These are phyloP conservation scores for Amanita pallidorosea DNA, from an alignment of 768 basidiomycete species.

Conservation along the genomic window DNA sequence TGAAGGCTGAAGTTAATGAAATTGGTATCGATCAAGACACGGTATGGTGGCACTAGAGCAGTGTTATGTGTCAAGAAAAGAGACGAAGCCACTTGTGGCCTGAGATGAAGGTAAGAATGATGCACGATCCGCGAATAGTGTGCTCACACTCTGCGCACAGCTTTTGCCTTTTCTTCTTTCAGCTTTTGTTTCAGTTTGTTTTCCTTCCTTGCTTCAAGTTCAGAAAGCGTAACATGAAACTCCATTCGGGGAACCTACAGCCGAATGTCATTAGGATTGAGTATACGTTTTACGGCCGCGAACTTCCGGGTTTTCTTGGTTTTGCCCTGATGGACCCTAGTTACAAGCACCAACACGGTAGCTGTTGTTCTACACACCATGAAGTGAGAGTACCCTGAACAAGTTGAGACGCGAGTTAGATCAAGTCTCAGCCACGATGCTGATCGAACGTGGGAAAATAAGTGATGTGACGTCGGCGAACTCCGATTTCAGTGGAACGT, in stretches of 20 bases:
- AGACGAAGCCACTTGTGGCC: constrained; percentile 81
- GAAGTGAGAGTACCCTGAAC: background rate
- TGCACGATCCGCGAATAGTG: background rate
- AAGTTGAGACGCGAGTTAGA: too few relatives aligned
- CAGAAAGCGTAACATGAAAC: constrained; percentile 5
- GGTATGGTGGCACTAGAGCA: constrained; percentile 92
- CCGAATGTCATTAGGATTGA: constrained; percentile 89
- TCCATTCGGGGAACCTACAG: constrained; percentile 40
- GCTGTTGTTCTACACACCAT: background rate
- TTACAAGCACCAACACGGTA: background rate
- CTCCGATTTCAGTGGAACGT: too few relatives aligned
- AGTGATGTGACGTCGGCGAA: too few relatives aligned
- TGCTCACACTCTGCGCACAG: constrained; percentile 69
- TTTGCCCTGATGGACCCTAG: constrained; percentile 46
- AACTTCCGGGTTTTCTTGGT: constrained; percentile 95
- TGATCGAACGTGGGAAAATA: too few relatives aligned
- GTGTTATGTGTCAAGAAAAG: constrained; percentile 93
- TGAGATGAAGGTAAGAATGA: constrained; percentile 17
- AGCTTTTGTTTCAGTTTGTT: constrained; percentile 86
- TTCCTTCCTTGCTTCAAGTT: constrained; percentile 57
- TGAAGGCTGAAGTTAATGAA: constrained; percentile 99
- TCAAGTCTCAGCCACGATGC: too few relatives aligned
- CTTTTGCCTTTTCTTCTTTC: constrained; percentile 72
- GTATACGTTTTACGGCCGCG: constrained; percentile 84
- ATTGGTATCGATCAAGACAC: constrained; percentile 97